A percentile compares a stretch with the other conserved stretches of the same genome.
phyloP scores from a whole-genome alignment of 1,284 basidiomycete species.

The Hymenochaete sp. region DNA sequence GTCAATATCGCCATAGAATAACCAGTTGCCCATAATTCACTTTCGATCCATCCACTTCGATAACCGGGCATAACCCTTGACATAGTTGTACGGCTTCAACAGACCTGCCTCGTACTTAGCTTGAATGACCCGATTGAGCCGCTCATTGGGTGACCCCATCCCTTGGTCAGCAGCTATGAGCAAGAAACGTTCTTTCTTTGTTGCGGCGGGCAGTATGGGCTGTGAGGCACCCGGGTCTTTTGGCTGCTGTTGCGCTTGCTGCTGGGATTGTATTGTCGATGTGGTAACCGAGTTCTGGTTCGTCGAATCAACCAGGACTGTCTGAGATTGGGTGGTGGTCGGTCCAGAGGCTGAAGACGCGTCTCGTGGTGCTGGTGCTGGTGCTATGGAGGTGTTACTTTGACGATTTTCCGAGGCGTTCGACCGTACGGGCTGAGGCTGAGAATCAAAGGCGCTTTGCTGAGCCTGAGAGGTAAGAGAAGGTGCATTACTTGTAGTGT shows the following conservation, averaged over 20 bases:
- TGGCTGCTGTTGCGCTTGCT: too few relatives aligned
- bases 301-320: slow-evolving; percentile 8
- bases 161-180: slow-evolving; percentile 95
- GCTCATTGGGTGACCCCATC: slow-evolving; percentile 82
- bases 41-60: slow-evolving; percentile 94
- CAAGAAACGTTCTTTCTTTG: slow-evolving; percentile 81
- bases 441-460: slow-evolving; percentile 15
- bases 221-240: slow-evolving; percentile 24
- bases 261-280: too few relatives aligned
- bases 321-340: slow-evolving; percentile 10
- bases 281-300: slow-evolving; percentile 19
- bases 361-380: slow-evolving; percentile 15
- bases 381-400: too few relatives aligned
- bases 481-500: too few relatives aligned
- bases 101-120: slow-evolving; percentile 97
- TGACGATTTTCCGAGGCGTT: too few relatives aligned
- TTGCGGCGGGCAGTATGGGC: slow-evolving; percentile 54
- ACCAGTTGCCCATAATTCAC: slow-evolving; percentile 33
- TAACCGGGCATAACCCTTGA: slow-evolving; percentile 84
- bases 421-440: slow-evolving; percentile 20
- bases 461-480: too few relatives aligned
- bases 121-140: slow-evolving; percentile 86
- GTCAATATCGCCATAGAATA: slow-evolving; percentile 1
- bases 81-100: slow-evolving; percentile 93
- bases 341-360: too few relatives aligned